Conservation (phyloP, 2,329 filamentous ascomycete genomes). For the Teratosphaeria zuluensis region DNA sequence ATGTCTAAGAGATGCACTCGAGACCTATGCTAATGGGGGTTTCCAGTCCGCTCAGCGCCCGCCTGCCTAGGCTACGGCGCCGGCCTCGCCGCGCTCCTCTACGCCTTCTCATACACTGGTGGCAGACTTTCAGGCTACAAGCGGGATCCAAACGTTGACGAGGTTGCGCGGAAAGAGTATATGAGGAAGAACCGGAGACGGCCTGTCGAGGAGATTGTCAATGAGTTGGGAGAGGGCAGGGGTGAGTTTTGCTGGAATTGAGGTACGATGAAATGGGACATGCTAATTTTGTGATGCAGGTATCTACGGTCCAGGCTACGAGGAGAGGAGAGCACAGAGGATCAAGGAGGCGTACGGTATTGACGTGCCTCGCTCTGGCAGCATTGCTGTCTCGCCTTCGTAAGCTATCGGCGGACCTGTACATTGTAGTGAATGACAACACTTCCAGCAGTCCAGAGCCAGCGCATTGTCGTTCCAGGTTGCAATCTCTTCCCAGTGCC, state of each 20-base stretch:
- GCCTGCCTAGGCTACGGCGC: conserved; percentile 60
- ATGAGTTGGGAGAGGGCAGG: conserved; percentile 76
- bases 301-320: conserved; percentile 71
- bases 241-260: conserved; percentile 42
- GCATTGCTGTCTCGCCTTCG: not conserved
- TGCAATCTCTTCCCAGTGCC: not conserved
- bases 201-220: conserved; percentile 69
- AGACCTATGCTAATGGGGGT: not conserved
- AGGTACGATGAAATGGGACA: too few species aligned
- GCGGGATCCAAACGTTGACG: conserved; percentile 52
- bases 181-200: conserved; percentile 64
- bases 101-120: conserved; percentile 59
- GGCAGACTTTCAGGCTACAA: conserved; percentile 48
- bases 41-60: conserved; percentile 50
- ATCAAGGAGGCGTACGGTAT: conserved; percentile 82
- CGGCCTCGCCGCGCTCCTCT: conserved; percentile 48
- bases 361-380: conserved; percentile 47
- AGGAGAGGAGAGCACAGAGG: conserved; percentile 70
- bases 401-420: not conserved
- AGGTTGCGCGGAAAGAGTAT: conserved; percentile 67
- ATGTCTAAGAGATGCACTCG: not conserved
- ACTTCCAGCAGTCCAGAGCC: not conserved
- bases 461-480: not conserved
- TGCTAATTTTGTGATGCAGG: conserved; percentile 40
- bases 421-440: not conserved